These are phyloP conservation scores for Nadsonia starkeyi-henricii DNA, from an alignment of 1,139 yeast genomes.

Conservation along the genomic window DNA sequence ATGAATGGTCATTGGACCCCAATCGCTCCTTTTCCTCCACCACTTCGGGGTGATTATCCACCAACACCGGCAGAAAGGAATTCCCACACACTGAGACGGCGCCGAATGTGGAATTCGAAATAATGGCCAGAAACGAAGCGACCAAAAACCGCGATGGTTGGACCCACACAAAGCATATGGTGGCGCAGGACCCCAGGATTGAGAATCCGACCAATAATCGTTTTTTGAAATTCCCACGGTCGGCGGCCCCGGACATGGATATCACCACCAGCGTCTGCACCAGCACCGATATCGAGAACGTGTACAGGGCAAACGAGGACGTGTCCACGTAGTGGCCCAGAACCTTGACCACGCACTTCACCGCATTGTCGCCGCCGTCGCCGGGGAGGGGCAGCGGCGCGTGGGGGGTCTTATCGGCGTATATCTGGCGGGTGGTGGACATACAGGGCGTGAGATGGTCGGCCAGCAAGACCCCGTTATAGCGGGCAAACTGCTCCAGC, in stretches of 20 bases:
- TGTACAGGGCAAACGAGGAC: conserved; percentile 52
- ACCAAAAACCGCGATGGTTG: conserved; percentile 34
- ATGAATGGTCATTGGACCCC: neutral
- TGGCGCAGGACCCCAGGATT: conserved; percentile 37
- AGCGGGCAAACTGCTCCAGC: conserved; percentile 51
- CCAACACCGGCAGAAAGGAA: conserved; percentile 48
- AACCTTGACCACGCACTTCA: conserved; percentile 33
- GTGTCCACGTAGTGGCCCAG: conserved; percentile 45
- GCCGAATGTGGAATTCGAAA: conserved; percentile 56
- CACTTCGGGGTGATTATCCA: conserved; percentile 22
- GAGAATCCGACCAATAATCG: conserved; percentile 40
- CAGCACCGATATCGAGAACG: conserved; percentile 50
- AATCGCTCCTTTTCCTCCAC: neutral
- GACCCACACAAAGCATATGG: conserved; percentile 33
- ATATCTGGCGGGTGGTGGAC: conserved; percentile 14
- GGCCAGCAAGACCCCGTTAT: conserved; percentile 42
- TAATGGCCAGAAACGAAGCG: conserved; percentile 41
- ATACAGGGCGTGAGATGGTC: conserved; percentile 37
- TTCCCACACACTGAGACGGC: conserved; percentile 68
- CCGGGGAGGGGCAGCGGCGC: conserved; percentile 7
- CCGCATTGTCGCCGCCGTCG: conserved; percentile 10
- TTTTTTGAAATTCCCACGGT: conserved; percentile 41
- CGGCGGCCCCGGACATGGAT: conserved; percentile 53
- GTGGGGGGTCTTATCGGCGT: neutral
- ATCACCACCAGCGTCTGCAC: conserved; percentile 52